phyloP scores from a whole-genome alignment of 202 grass and related monocot species.

The Bolboschoenoplectus hybrid region DNA sequence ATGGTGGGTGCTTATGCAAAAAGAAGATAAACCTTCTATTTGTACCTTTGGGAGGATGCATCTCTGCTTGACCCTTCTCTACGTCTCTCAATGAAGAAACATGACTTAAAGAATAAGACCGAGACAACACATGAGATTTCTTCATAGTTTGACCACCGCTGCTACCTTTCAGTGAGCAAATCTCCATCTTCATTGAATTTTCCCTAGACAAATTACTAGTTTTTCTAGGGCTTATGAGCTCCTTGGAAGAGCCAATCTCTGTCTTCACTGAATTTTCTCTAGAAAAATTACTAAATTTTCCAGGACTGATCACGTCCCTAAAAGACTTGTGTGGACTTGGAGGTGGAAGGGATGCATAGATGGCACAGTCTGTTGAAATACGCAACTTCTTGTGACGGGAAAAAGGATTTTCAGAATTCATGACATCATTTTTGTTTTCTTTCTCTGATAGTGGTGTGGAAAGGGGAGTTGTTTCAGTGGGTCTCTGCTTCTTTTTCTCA shows the following conservation, averaged over 20 bases:
- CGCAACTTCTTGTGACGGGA: constrained; percentile 53
- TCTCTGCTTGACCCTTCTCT: constrained; percentile 54
- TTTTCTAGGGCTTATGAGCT: constrained; percentile 55
- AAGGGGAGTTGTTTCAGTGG: background rate
- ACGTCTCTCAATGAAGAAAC: constrained; percentile 33
- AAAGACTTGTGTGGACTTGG: constrained; percentile 12
- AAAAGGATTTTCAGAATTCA: constrained; percentile 34
- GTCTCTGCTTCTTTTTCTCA: constrained; percentile 46
- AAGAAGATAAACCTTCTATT: constrained; percentile 30
- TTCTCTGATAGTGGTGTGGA: constrained; percentile 29
- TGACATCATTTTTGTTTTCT: constrained; percentile 19
- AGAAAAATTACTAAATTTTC: constrained; percentile 54
- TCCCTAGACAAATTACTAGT: constrained; percentile 47
- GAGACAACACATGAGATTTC: constrained; percentile 48
- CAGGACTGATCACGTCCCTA: constrained; percentile 49
- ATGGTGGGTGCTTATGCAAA: constrained; percentile 21
- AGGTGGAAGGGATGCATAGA: constrained; percentile 9
- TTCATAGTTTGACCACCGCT: constrained; percentile 39
- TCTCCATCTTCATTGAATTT: constrained; percentile 58
- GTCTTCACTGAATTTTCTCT: constrained; percentile 58
- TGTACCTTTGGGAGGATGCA: constrained; percentile 70
- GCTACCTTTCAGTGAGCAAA: constrained; percentile 39
- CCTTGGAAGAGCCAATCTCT: constrained; percentile 39
- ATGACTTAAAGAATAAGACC: constrained; percentile 62
- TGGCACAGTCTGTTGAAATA: constrained; percentile 42